Evolutionary conservation across 495 filamentous ascomycete genomes (phyloP), one percentile per base, ranked within the genome.

Genomic region (Penicillium samsonianum): DNA sequence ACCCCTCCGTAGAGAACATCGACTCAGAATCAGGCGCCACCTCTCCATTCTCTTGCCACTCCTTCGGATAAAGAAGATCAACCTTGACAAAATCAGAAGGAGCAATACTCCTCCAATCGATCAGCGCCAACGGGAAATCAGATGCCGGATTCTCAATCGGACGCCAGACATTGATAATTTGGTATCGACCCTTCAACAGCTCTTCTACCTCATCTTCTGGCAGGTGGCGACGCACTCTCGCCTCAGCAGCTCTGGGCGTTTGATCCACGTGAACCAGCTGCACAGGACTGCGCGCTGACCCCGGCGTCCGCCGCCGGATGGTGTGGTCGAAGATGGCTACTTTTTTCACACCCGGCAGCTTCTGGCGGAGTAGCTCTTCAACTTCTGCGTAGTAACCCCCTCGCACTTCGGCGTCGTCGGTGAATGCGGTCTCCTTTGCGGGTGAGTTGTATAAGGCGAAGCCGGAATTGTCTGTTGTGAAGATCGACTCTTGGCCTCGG

Each of bases 111-210:
- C 79, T 56, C 37, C 81, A 84, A 43, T 85, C 83, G 0, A 89
- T 88, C 56, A 91, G 86, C 0, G 82, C 90, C 0, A 96, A 74
- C 9, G 91, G 91, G 57, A 73, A 80, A 0, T 83, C 74, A 60
- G 86, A 81, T 1, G 96, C 85, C 0, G 87, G 83, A 17, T 80
- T 80, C 64, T 89, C 90, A 23, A 96, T 75, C 0, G 91, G 88
- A 0, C 90, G 81, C 91, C 91, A 96, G 9, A 96, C 87, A 65
- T 96, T 96, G 67, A 96, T 82, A 62, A 96, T 90, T 42, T 90
- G 82, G 73, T 87, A 90, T 3, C 91, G 82, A 0, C 80, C 81
- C 25, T 78, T 58, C 5, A 89, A 75, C 0, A 91, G 73, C 46
- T 64, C 60, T n/a, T 82, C 81, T 0, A 87, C 84, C 55, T 86